These are phyloP conservation scores for Hypoxylon sp. DNA, from an alignment of 2,329 filamentous ascomycete species.

Conservation along the genomic window DNA sequence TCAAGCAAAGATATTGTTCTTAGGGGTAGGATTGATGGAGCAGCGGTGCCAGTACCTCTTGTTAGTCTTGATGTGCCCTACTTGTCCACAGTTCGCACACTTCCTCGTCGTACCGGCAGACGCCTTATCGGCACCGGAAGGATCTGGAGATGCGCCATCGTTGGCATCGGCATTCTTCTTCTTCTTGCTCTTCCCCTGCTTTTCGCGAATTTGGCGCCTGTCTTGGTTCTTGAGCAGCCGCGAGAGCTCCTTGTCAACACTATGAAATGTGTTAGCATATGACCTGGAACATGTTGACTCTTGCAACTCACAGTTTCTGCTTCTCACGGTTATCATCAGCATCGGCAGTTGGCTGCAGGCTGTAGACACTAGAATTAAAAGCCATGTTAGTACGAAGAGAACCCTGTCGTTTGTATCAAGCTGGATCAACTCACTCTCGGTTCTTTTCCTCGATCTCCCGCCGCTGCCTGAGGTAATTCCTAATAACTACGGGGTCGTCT, in stretches of 20 bases:
- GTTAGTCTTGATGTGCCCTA: conserved; percentile 99
- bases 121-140: conserved; percentile 66
- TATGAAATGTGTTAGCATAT: conserved; percentile 59
- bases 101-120: conserved; percentile 82
- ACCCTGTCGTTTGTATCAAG: conserved; percentile 36
- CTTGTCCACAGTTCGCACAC: conserved; percentile 96
- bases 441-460: conserved; percentile 78
- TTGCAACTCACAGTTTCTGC: conserved; percentile 57
- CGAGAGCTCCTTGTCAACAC: conserved; percentile 80
- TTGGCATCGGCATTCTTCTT: conserved; percentile 60
- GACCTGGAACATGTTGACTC: conserved; percentile 51
- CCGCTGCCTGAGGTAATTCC: conserved; percentile 86
- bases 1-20: conserved; percentile 6
- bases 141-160: conserved; percentile 66
- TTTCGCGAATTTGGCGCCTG: conserved; percentile 89
- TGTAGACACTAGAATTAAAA: conserved; percentile 63
- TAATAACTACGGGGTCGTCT: conserved; percentile 87
- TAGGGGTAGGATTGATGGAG: conserved; percentile 26
- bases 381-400: conserved; percentile 55
- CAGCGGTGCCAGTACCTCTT: conserved; percentile 80
- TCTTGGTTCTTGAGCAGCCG: conserved; percentile 94
- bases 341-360: conserved; percentile 64
- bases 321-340: conserved; percentile 67
- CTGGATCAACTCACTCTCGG: conserved; percentile 74
- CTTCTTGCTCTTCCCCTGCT: conserved; percentile 78